A percentile compares a stretch with the other conserved stretches of the same genome.
Conservation (phyloP, 169 alveolate species). For the Plasmodium relictum region DNA sequence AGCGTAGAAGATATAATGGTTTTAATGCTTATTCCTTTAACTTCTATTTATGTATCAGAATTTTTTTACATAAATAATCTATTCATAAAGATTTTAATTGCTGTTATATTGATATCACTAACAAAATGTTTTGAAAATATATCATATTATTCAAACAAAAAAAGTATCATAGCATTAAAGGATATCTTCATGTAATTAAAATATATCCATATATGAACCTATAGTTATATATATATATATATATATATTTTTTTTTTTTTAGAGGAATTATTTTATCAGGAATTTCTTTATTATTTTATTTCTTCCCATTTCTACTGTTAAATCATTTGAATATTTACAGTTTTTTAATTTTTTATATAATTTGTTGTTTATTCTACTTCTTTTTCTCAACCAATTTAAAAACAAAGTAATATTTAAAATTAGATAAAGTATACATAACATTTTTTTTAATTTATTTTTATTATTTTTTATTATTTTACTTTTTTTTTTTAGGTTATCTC, state of each 20-base stretch:
- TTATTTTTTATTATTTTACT: not conserved
- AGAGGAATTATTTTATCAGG: slow-evolving; percentile 68
- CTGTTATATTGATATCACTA: slow-evolving; percentile 40
- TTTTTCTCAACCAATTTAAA: slow-evolving; percentile 58
- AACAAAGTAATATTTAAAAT: slow-evolving; percentile 25
- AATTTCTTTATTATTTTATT: slow-evolving; percentile 20
- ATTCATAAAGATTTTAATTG: slow-evolving; percentile 21
- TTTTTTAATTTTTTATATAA: slow-evolving; percentile 47
- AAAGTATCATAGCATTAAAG: slow-evolving; percentile 39
- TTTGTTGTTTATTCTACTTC: slow-evolving; percentile 43
- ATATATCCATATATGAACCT: not conserved
- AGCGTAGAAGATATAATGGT: slow-evolving; percentile 62
- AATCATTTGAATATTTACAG: slow-evolving; percentile 47
- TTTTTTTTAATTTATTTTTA: not conserved
- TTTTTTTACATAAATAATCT: slow-evolving; percentile 17
- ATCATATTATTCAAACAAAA: slow-evolving; percentile 56
- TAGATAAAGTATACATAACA: not conserved
- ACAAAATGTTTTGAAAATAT: slow-evolving; percentile 62
- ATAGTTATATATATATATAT: not conserved
- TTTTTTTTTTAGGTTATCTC: slow-evolving; percentile 14
- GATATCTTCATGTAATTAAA: slow-evolving; percentile 37
- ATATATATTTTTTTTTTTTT: not conserved
- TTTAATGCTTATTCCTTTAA: slow-evolving; percentile 41
- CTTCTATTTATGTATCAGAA: slow-evolving; percentile 38
- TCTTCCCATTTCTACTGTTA: slow-evolving; percentile 57